Base-by-base conservation (phyloP, 805 yeast genomes). In the Suhomyces sp. region DNA sequence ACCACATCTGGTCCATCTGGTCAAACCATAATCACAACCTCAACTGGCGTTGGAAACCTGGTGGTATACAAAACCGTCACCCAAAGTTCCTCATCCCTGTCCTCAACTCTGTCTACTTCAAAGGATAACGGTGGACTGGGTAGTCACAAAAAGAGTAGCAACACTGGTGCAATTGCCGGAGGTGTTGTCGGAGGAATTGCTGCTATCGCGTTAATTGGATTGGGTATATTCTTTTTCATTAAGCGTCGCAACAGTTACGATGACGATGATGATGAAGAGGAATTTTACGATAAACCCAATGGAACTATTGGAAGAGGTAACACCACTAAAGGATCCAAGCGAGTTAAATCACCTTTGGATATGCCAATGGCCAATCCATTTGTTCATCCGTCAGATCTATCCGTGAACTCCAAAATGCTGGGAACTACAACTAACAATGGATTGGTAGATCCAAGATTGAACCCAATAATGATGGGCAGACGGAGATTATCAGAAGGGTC, bases 401-500 rank as follows among this genome's bases (percentile, higher is more conserved):
- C 57, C 26, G 58, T 54, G 2, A 20, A 25, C 14, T 19, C 31
- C n/a, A 24, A 23, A 24, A 31, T 31, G 23, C 31, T 17, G 31
- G 36, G 36, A 5, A 18, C 26, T n/a, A 18, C 21, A 4, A 16
- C 23, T 3, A 24, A 36, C 16, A 39, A 53, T 34, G 38, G 42
- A 22, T 41, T 61, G 35, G 63, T 46, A 28, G 90, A 78, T 56
- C 88, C 83, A 31, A 68, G 88, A 38, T 61, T 83, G 43, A 81
- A 83, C 55, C 88, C 88, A 1, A 74, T 77, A 28, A 79, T 84
- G 83, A 65, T 84, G 58, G 95, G 95, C 24, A 77, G 90, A 53
- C 78, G 95, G 52, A 70, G 96, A 45, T 70, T 86, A 42, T 79
- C 88, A 50, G 91, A 85, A 50, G 96, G 96, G 4, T 80, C 91